These are phyloP conservation scores for Metschnikowia hibisci DNA, from an alignment of 805 yeast species.

Conservation along the genomic window DNA sequence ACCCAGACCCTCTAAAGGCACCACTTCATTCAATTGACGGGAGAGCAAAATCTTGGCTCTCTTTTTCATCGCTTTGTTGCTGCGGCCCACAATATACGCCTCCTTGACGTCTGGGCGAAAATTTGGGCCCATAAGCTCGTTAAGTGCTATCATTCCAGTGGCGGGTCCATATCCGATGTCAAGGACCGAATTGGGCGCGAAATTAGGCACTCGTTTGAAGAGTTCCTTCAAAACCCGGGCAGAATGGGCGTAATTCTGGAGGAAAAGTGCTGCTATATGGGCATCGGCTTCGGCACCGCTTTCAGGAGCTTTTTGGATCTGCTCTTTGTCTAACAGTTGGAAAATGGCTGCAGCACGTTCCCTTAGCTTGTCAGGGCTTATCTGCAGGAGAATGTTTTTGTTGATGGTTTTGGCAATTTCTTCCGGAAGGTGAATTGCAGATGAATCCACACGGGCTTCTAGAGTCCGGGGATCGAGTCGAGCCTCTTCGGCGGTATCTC, in stretches of 20 bases:
- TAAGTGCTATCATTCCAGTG: constrained; percentile 83
- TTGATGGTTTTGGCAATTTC: constrained; percentile 55
- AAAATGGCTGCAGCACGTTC: constrained; percentile 57
- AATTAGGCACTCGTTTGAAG: constrained; percentile 49
- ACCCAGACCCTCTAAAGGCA: too few relatives aligned
- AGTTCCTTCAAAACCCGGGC: constrained; percentile 66
- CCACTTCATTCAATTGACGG: constrained; percentile 53
- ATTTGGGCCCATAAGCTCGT: constrained; percentile 70
- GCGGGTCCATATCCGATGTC: constrained; percentile 91
- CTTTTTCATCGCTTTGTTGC: constrained; percentile 60
- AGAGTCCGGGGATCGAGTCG: constrained; percentile 58
- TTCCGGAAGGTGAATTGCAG: constrained; percentile 53
- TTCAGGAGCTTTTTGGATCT: constrained; percentile 48
- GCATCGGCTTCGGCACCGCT: constrained; percentile 62
- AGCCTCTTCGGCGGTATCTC: constrained; percentile 45
- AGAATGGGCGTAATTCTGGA: constrained; percentile 74
- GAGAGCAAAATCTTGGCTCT: constrained; percentile 75
- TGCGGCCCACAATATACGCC: constrained; percentile 64
- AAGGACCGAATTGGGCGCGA: constrained; percentile 63
- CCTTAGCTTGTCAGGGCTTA: constrained; percentile 61
- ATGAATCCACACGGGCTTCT: constrained; percentile 50
- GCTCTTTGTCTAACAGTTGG: constrained; percentile 47
- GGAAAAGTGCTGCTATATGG: constrained; percentile 72
- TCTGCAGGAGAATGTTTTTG: constrained; percentile 56
- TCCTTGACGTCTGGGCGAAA: constrained; percentile 63